Evolutionary conservation across 2,329 filamentous ascomycete genomes (phyloP), one percentile per base, ranked within the genome.

Genomic region (Teratosphaeria zuluensis): DNA sequence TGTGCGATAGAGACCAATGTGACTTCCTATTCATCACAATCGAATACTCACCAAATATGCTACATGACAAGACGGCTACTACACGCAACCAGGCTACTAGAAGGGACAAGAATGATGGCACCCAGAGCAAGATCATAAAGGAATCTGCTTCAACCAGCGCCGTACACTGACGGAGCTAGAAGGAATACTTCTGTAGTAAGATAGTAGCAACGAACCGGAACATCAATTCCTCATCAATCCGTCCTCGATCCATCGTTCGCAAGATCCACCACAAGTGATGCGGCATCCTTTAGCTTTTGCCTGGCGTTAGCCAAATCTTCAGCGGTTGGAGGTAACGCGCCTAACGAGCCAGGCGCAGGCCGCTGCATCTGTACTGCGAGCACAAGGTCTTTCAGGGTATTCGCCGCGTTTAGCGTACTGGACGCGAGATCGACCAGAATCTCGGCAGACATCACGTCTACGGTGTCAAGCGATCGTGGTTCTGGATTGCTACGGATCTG

Each of bases 371-470:
- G 65, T 35, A 62, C 60, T 7, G 66, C 66, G 16, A 63, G 51
- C 46, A 66, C 61, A 4, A 68, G 61, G 16, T 66, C 63, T 53
- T 65, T 67, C 19, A 67, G 61, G 46, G 57, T 51, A 28, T 62
- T 59, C 4, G 66, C 66, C 16, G 66, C 66, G 14, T 54, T 53
- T 3, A 68, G 58, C 11, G 65, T 64, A 38, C 64, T 66, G 19
- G 58, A 64, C 8, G 66, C 66, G 2, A 68, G 61, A 30, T 68
- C 66, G 11, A 67, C 62, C 16, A 68, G 58, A 51, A 68, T 57
- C 55, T 68, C 65, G 2, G 65, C 64, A 5, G 63, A 65, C 66
- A 68, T 68, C 55, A 68, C 55, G 19, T 48, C 42, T n/a, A 48
- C 42, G 4, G 42, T 68, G 62, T 35, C 62, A 58, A 33, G 64